Base-by-base conservation (phyloP, 148 eudicot genomes). In the Vaccinium myrtillus region DNA sequence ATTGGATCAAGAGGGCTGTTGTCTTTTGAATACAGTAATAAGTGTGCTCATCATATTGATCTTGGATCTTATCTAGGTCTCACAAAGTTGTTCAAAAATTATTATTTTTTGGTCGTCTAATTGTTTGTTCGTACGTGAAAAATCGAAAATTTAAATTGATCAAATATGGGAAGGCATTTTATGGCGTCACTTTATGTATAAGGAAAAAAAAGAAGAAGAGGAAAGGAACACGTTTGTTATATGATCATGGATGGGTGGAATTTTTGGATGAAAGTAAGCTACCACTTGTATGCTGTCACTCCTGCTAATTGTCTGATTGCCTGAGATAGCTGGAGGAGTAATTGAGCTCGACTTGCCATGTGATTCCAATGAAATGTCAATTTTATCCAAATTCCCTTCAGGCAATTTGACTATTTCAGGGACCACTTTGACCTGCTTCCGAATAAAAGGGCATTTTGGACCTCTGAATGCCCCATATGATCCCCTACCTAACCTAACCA, bases 391-490 rank as follows among this genome's bases (percentile, higher is more conserved):
- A 80, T 58, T 74, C 78, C 78, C 67, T 30, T 75, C 55, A 32
- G 51, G 55, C 74, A 53, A 83, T 58, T 80, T 85, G 86, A 85
- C 86, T 25, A 80, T 27, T 25, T 8, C 25, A 12, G 13, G 83
- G 88, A 87, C 86, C 88, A 86, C 88, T 83, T 87, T 80, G 86
- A 75, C 75, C 49, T 16, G 61, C 18, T 7, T 49, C 27, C 9
- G 12, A 10, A 8, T 2, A 23, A 6, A 6, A 43, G 69, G 81
- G 49, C 39, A 2, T 27, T 78, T 79, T 18, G 67, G 48, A 15
- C 48, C 15, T 55, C 21, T 16, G 78, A 48, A 48, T 48, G 36
- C 36, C 36, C 59, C 21, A 2, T 53, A 23, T 27, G 21, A 7
- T 32, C 48, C 67, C 2, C 6, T 13, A 32, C 2, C 6, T 13